Evolutionary conservation across 345 rosid genomes (phyloP).

Genomic region (Diplotaxis tenuifolia): DNA sequence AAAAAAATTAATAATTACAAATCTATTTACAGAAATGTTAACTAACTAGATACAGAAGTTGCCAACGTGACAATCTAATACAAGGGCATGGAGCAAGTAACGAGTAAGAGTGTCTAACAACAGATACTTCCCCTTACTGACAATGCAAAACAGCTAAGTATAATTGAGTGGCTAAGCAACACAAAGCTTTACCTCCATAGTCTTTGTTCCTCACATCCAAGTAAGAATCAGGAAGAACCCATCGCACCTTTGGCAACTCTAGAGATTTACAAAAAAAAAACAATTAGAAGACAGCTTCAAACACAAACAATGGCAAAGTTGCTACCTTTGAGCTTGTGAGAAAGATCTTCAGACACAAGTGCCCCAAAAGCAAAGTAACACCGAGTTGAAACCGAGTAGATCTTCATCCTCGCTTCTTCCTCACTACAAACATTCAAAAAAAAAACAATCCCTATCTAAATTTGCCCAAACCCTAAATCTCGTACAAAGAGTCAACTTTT

Average conservation of each 20-base stretch:
- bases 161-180: not conserved
- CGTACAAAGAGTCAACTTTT: not conserved
- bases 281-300: not conserved
- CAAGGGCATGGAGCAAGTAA: slow-evolving; percentile 4
- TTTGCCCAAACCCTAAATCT: not conserved
- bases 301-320: not conserved
- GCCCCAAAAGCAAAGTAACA: slow-evolving; percentile 88
- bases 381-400: slow-evolving; percentile 76
- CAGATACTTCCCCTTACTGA: not conserved
- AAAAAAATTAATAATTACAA: not conserved
- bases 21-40: not conserved
- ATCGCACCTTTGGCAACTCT: slow-evolving; percentile 80
- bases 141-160: not conserved
- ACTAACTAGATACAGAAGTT: not conserved
- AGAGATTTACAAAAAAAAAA: not conserved
- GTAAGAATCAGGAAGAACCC: slow-evolving; percentile 99
- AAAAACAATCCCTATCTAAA: not conserved
- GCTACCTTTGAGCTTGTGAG: slow-evolving; percentile 73
- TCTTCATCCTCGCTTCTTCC: slow-evolving; percentile 87
- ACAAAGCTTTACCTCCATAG: slow-evolving; percentile 73
- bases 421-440: slow-evolving; percentile 45
- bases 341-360: slow-evolving; percentile 67
- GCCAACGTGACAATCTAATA: not conserved
- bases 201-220: slow-evolving; percentile 87
- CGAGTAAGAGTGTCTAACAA: not conserved